phyloP scores from a whole-genome alignment of 768 basidiomycete species.

The Podaxis rugospora region DNA sequence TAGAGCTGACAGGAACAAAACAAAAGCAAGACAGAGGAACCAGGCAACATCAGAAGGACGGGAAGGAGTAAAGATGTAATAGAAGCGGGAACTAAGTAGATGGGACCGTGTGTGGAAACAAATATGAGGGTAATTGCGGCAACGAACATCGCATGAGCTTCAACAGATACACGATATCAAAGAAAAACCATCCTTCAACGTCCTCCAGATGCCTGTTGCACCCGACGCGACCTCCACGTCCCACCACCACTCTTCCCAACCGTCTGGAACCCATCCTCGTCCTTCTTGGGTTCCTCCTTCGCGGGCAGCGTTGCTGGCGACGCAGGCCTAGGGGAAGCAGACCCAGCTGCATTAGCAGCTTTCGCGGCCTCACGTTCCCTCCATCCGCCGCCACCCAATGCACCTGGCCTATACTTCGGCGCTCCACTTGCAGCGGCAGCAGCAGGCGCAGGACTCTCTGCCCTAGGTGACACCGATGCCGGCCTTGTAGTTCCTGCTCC shows the following conservation, averaged over 20 bases:
- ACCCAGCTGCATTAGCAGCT: slow-evolving; percentile 14
- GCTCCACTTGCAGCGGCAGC: slow-evolving; percentile 29
- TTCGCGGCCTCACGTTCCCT: slow-evolving; percentile 19
- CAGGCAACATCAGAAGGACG: neutral
- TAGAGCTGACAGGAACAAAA: neutral
- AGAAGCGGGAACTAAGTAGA: neutral
- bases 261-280: slow-evolving; percentile 72
- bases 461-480: slow-evolving; percentile 36
- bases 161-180: neutral
- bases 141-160: neutral
- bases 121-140: neutral
- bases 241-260: slow-evolving; percentile 26
- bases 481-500: slow-evolving; percentile 18
- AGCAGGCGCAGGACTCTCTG: slow-evolving; percentile 52
- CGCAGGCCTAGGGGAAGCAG: slow-evolving; percentile 22
- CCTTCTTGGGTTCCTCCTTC: slow-evolving; percentile 42
- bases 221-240: slow-evolving; percentile 21
- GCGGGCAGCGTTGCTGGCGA: slow-evolving; percentile 31
- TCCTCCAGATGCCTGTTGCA: slow-evolving; percentile 5
- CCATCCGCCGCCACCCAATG: slow-evolving; percentile 22
- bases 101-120: too few species aligned
- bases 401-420: slow-evolving; percentile 41
- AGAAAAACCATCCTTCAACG: slow-evolving; percentile 8
- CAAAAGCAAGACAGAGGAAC: neutral
- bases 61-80: neutral